Evolutionary conservation across 768 basidiomycete genomes (phyloP), one percentile per base, ranked within the genome.

Genomic region (Auricularia auricula-judae): DNA sequence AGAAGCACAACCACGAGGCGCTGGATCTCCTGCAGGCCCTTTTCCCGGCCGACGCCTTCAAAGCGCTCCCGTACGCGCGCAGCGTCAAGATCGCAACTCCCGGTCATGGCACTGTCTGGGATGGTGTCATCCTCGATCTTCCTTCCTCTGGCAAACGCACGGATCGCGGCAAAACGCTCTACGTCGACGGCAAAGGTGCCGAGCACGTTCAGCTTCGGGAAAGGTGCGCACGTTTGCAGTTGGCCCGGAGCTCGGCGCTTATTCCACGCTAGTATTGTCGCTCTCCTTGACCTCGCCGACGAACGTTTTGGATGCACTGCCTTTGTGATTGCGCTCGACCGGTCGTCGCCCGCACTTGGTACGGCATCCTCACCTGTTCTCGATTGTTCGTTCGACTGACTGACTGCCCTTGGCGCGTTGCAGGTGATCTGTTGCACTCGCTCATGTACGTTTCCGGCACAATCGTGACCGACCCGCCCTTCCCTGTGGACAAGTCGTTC

Each of bases 371-470:
- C 56, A 3, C n/a, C 11, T 7, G 7, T 36, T 61, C 33, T 16
- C 7, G 59, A 34, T 7, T 60, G 21, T 36, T 60, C 58, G 58
- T 34, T 5, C 29, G 29, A 29, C 29, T 29, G 12, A 60, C 4
- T 5, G n/a, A 7, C 7, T 12, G 29, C 14, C 7, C 29, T 23
- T 59, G 56, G 23, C 61, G 11, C 63, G 12, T 29, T 36, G 16
- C 23, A 62, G 73, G 87, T 68, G 84, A 85, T 70, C 78, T 93
- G 64, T 78, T 95, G 43, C 93, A 95, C 72, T 88, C 93, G 61
- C 81, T 95, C 67, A 91, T 95, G 89, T 95, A 95, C 75, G 89
- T 94, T 62, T 92, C 92, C 67, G 93, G 90, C 64, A 84, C 82
- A 61, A 87, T 95, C 63, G 86, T 95, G 62, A 89, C 91, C 63